Evolutionary conservation across 176 grass and related monocot genomes (phyloP), one percentile per base, ranked within the genome.

Genomic region (Paspalum vaginatum): DNA sequence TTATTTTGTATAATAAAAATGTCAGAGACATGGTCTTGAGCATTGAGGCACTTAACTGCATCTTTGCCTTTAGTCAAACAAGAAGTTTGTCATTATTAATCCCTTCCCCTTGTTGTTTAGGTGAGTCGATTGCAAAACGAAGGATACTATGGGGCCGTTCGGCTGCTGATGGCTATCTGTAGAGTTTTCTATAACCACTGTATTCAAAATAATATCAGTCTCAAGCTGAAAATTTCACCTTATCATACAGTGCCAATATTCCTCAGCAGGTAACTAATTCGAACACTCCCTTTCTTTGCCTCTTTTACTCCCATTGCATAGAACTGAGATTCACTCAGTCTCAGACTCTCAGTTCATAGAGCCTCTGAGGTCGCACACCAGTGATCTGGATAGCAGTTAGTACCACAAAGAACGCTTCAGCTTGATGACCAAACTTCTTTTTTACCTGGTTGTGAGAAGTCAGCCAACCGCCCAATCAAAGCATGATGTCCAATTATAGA

Each of bases 211-310:
- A 81, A 68, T 4, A 94, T 97, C 51, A 46, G 58, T 27, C 76
- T 97, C 25, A 90, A 67, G 82, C 68, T 47, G 85, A 83, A 74
- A 97, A 97, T 67, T 97, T 97, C 87, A 91, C 87, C 18, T 68
- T 97, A 14, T 93, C 94, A 7, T 97, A 93, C 8, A 79, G 91
- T 26, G 94, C 94, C 49, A 90, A 97, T 63, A 97, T 97, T 64
- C 91, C 91, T 81, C 89, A 91, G 8, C 94, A 97, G 94, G 94
- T 93, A 45, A 37, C 9, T 52, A n/a, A 52, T 78, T 18, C 10
- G 2, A 72, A 62, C 42, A 22, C 3, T 40, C 15, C 45, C 17
- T 65, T 47, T 70, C 9, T 72, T 65, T 41, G 2, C 65, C 56
- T 81, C 6, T 32, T 58, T 60, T 44, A 43, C 4, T n/a, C 22